Base-by-base conservation (phyloP, 768 basidiomycete species). In the Dioszegia hungarica region DNA sequence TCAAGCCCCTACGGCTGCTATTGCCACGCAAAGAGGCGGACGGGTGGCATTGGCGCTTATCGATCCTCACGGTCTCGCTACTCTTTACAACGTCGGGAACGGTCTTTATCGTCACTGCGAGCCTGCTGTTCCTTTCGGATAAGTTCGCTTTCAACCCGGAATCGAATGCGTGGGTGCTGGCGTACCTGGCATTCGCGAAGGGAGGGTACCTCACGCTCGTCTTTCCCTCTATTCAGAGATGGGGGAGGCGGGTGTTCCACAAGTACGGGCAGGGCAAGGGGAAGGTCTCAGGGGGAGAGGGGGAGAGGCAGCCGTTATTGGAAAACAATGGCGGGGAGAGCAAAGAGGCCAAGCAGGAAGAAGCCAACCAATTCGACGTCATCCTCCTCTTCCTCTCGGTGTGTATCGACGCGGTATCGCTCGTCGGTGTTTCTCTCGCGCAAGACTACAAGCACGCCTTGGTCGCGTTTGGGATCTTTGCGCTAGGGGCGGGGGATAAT, bases 361-460 rank as follows among this genome's bases (percentile, higher is more conserved):
- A 72, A 52, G 60, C 70, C 12, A 72, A 72, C 50, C 60, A 67
- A 46, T 72, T 72, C 43, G 70, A 72, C 60, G 70, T 72, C 39
- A 66, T 72, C 25, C 50, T 72, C n/a, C 56, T 60, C 5, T 67
- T 72, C 50, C 22, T 64, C 19, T 67, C 65, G 1, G 67, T 72
- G 2, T 27, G 54, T 29, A 22, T 69, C n/a, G 70, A 72, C 52
- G 63, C 63, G 0, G 36, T 64, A 9, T 56, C 67, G 2, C 57
- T 72, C 9, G 47, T 60, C 17, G 54, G 69, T 22, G 67, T 72
- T 14, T 62, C 66, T 5, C 45, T 67, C 28, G 53, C 67, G 5
- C 28, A 56, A n/a, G 58, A 62, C 6, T 61, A 59, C n/a, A 59
- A 67, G 44, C 62, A 68, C 37, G 70, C 61, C 2, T 29, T 72